phyloP scores from a whole-genome alignment of 2,329 filamentous ascomycete species.

The Cordyceps cicadae region DNA sequence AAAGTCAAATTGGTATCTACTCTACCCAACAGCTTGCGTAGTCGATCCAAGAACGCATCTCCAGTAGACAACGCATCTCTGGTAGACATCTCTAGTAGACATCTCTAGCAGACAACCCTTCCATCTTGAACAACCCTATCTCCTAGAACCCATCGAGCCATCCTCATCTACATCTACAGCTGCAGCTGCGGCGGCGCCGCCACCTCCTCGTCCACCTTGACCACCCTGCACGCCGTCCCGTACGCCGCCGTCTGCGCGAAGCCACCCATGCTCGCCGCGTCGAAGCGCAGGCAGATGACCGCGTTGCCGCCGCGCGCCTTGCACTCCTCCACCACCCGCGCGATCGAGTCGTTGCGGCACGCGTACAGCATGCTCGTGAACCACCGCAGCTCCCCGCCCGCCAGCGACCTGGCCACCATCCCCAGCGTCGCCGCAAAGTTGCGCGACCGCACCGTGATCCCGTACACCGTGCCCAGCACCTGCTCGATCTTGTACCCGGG shows the following conservation, averaged over 20 bases:
- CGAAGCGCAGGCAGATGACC: slow-evolving; percentile 50
- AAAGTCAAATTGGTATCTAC: not conserved
- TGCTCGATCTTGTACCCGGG: slow-evolving; percentile 51
- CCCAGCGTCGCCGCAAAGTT: slow-evolving; percentile 49
- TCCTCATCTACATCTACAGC: no score
- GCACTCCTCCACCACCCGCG: slow-evolving; percentile 46
- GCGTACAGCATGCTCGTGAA: slow-evolving; percentile 53
- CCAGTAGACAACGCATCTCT: no score
- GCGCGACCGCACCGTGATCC: slow-evolving; percentile 47
- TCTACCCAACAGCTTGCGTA: not conserved
- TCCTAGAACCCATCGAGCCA: no score
- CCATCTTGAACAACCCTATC: no score
- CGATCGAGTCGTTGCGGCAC: slow-evolving; percentile 51
- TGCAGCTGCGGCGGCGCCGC: slow-evolving; percentile 19
- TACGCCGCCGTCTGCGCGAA: slow-evolving; percentile 54
- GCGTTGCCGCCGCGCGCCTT: slow-evolving; percentile 52
- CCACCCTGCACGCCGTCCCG: slow-evolving; percentile 49
- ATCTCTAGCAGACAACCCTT: no score
- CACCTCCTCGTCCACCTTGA: slow-evolving; percentile 39
- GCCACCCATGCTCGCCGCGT: slow-evolving; percentile 44
- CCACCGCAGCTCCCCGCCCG: slow-evolving; percentile 51
- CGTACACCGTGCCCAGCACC: slow-evolving; percentile 51
- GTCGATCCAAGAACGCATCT: no score
- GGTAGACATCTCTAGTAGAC: no score
- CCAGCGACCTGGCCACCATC: slow-evolving; percentile 48